Base-by-base conservation (phyloP, 106 monocot genomes). In the Posidonia australis region DNA sequence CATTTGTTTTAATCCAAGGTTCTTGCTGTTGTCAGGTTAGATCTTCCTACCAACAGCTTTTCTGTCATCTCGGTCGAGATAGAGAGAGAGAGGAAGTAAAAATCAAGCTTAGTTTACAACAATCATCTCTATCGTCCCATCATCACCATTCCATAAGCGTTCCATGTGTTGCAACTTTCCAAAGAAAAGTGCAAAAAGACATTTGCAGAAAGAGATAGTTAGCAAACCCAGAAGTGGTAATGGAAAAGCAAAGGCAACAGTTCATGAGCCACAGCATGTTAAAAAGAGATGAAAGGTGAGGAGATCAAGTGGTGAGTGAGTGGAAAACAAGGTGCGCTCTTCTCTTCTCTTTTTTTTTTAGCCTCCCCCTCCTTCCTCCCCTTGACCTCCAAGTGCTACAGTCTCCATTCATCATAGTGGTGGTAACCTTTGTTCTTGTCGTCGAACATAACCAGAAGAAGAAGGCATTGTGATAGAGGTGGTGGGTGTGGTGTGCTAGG, bases 211-310 rank as follows among this genome's bases (percentile, higher is more conserved):
- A 72, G 67, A 60, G 49, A 70, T 28, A 63, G 70, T 55, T 48
- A 66, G 64, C 69, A 73, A 44, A 28, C 43, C 69, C 60, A 66
- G 66, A 55, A 69, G 65, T 70, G 77, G 69, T 47, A 68, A 54
- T 60, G 32, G 21, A 16, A 81, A 73, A 60, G 76, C 56, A 71
- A 48, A 68, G 69, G 63, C 81, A 73, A 36, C 77, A 72, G 14
- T n/a, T 11, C 6, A 20, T 61, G 10, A 28, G 6, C 23, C 46
- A 53, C 32, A 48, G 5, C 59, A 54, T 20, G 60, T 32, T 62
- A 58, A 72, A 32, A 67, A 31, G 47, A 54, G 26, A 24, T 32
- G 46, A n/a, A 64, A 62, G 46, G 43, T 48, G 60, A 67, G 31
- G 22, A 41, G 64, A 54, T 46, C 54, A 54, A 69, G 51, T 72